Evolutionary conservation across 2,329 filamentous ascomycete genomes (phyloP), one percentile per base, ranked within the genome.

Genomic region (Cladosporium sp.): DNA sequence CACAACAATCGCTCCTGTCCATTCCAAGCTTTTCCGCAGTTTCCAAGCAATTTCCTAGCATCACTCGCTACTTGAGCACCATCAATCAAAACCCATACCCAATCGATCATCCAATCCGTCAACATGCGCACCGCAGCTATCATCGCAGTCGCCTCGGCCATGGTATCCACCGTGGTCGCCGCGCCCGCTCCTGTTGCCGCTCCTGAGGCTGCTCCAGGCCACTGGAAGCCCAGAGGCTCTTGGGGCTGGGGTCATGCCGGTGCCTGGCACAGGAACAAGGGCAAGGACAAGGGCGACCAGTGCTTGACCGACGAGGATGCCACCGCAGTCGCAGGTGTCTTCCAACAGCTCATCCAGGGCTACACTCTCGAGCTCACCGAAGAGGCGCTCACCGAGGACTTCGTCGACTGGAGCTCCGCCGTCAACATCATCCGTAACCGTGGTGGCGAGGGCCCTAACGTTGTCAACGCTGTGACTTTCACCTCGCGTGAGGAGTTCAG

Each of bases 371-470:
- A 65, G 54, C 62, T 69, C 25, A 68, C 69, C 0, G 61, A 67
- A 17, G 63, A 64, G 17, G 64, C 65, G 7, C 64, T 70, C 11
- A 67, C 68, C 15, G 64, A 64, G 39, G 67, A 69, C 64, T 70
- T 69, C 50, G 58, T 66, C 58, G 69, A 70, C 62, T 69, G 67
- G 57, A 63, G 66, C 11, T 66, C 66, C 49, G 66, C 67, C 17
- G 69, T 69, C 61, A 69, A 68, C 60, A 70, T 69, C 63, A 66
- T 69, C 60, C 64, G 64, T 60, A 69, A 69, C 61, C 61, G 63
- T 20, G 67, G 67, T 22, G 66, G 63, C 49, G 60, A 64, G 28
- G 61, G 58, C 12, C 67, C 67, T 5, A 64, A 64, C 51, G 40
- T 59, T 20, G 65, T 69, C 55, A 66, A 66, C 51, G 65, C 57